Evolutionary conservation across 2,329 filamentous ascomycete species (phyloP).

Genomic region (Ophiocordyceps sinensis): DNA sequence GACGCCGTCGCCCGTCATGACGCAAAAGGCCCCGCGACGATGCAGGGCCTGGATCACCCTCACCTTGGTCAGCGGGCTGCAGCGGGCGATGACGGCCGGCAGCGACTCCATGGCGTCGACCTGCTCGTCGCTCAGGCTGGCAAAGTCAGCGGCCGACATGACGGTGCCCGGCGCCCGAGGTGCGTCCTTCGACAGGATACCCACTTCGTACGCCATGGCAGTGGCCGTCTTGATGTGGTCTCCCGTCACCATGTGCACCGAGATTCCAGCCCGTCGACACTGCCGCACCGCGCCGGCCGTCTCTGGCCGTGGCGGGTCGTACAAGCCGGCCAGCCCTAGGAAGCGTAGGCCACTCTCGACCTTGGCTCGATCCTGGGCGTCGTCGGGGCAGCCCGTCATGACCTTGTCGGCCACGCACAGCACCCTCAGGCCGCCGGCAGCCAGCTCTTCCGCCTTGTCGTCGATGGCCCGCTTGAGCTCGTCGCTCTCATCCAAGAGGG

Average conservation of each 20-base stretch:
- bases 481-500: constrained; percentile 32
- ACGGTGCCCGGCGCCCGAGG: constrained; percentile 27
- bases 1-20: constrained; percentile 64
- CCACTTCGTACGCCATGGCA: constrained; percentile 50
- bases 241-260: constrained; percentile 56
- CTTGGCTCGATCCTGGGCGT: constrained; percentile 31
- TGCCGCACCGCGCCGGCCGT: constrained; percentile 44
- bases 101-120: constrained; percentile 46
- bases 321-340: constrained; percentile 57
- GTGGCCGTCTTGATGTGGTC: constrained; percentile 55
- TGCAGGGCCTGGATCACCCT: constrained; percentile 63
- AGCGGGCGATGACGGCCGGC: constrained; percentile 55
- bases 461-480: constrained; percentile 30
- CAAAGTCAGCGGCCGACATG: constrained; percentile 50
- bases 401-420: constrained; percentile 46
- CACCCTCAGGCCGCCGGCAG: constrained; percentile 50
- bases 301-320: constrained; percentile 57
- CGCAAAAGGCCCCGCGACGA: constrained; percentile 51
- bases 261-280: constrained; percentile 47
- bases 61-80: constrained; percentile 58
- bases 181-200: constrained; percentile 33
- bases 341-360: constrained; percentile 46
- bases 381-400: constrained; percentile 20
- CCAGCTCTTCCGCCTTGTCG: constrained; percentile 39
- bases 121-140: constrained; percentile 44